These are phyloP conservation scores for Quercus glauca DNA, from an alignment of 306 rosid species.

Conservation along the genomic window DNA sequence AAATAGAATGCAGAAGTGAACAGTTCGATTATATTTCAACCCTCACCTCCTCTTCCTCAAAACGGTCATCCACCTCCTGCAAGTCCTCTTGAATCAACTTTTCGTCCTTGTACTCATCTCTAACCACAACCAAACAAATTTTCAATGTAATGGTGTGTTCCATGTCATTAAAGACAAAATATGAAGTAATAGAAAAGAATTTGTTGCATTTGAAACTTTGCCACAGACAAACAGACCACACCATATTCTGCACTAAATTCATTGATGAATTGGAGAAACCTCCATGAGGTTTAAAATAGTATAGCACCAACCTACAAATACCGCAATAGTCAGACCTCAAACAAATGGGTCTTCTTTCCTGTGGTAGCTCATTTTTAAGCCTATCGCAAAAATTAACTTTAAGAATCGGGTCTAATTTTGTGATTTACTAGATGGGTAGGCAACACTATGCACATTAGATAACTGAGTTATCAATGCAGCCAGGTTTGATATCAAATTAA, in stretches of 20 bases:
- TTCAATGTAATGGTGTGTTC: constrained; percentile 10
- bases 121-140: constrained; percentile 34
- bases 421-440: no score
- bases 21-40: constrained; percentile 6
- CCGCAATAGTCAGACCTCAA: no score
- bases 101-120: constrained; percentile 95
- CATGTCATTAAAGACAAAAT: constrained; percentile 9
- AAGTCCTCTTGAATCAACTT: constrained; percentile 94
- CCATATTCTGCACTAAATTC: background rate
- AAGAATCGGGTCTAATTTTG: no score
- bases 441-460: no score
- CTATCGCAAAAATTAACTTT: no score
- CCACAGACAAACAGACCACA: no score
- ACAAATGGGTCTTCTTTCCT: no score
- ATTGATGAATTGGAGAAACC: background rate
- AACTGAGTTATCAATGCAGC: no score
- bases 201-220: background rate
- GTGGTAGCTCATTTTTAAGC: no score
- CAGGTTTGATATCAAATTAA: no score
- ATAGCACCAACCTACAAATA: no score
- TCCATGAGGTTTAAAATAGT: background rate
- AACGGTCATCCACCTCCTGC: constrained; percentile 79
- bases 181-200: background rate
- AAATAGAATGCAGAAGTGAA: background rate
- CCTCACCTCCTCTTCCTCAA: constrained; percentile 94